Percentiles rank a stretch among this genome's conserved stretches.
Evolutionary conservation across 306 rosid genomes (phyloP).

Genomic region (Quercus aquifolioides): DNA sequence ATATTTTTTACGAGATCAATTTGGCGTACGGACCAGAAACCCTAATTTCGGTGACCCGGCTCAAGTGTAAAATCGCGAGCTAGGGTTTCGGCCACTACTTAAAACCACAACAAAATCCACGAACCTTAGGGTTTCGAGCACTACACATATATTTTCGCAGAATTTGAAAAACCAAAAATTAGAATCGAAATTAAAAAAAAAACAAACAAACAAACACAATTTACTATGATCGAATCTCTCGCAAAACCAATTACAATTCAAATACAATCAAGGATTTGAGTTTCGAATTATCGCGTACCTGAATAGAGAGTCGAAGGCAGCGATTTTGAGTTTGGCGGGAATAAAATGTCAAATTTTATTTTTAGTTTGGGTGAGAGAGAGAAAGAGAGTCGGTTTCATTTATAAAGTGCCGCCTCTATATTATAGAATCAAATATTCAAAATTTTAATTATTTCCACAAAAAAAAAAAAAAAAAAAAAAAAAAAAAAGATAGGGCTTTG

Average conservation of each 20-base stretch:
- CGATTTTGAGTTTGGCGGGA: constrained; percentile 20
- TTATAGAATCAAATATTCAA: too few relatives aligned
- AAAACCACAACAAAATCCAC: background rate
- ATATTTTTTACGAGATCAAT: background rate
- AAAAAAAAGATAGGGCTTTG: too few relatives aligned
- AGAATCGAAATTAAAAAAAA: background rate
- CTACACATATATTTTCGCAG: background rate
- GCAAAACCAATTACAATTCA: background rate
- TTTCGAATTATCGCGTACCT: background rate
- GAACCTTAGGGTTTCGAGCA: background rate
- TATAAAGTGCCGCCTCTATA: too few relatives aligned
- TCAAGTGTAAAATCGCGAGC: background rate
- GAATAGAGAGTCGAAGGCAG: background rate
- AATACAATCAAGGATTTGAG: background rate
- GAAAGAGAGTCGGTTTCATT: background rate
- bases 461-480: too few relatives aligned
- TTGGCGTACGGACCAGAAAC: background rate
- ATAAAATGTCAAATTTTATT: background rate
- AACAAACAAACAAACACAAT: background rate
- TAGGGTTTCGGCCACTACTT: background rate
- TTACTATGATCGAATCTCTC: background rate
- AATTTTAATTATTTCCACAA: too few relatives aligned
- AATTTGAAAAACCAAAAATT: background rate
- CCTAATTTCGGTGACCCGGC: background rate
- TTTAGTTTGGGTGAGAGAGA: background rate